Base-by-base conservation (phyloP, 495 filamentous ascomycete genomes). In the Daldinia childiae region DNA sequence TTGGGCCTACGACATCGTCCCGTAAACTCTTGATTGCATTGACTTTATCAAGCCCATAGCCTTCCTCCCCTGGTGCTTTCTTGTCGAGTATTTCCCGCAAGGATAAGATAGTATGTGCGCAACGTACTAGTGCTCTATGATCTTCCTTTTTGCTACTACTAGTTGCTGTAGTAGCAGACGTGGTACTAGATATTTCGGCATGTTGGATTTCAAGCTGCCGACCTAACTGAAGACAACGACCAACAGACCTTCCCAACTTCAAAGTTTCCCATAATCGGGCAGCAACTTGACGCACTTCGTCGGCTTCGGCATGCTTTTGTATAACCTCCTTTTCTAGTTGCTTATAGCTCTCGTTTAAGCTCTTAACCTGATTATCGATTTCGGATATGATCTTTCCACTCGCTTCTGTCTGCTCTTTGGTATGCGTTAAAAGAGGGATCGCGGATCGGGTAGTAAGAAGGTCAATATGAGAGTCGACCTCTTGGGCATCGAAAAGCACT, bases 391-490 rank as follows among this genome's bases (percentile, higher is more conserved):
- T 89, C 58, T 82, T 84, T 15, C 84, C 79, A 45, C 89, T 90
- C 0, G 93, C 89, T 21, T 87, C 84, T 41, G 89, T 88, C 70
- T 94, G 91, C 54, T 85, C 82, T 66, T 88, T 84, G 27, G 93
- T 95, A 80, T 97, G 87, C 17, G 88, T 83, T 27, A 98, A 86
- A n/a, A 98, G 84, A 0, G 93, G 92, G 6, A 95, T 83, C 14
- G 96, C 92, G 54, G 91, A 91, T 72, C 90, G 89, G 54, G 92
- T 95, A 50, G 94, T 97, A 26, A 99, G 87, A 17, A 86, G 85
- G 80, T 98, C 91, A 68, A 98, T 97, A 76, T 97, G 93, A 1
- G 93, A 97, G 80, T 98, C 94, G 66, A 99, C 90, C 79, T 98
- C 95, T 78, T 99, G 95, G 15, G 96, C 88, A 80, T 99, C 95